Conservation (phyloP, 768 basidiomycete species). For the Suillus clintonianus region DNA sequence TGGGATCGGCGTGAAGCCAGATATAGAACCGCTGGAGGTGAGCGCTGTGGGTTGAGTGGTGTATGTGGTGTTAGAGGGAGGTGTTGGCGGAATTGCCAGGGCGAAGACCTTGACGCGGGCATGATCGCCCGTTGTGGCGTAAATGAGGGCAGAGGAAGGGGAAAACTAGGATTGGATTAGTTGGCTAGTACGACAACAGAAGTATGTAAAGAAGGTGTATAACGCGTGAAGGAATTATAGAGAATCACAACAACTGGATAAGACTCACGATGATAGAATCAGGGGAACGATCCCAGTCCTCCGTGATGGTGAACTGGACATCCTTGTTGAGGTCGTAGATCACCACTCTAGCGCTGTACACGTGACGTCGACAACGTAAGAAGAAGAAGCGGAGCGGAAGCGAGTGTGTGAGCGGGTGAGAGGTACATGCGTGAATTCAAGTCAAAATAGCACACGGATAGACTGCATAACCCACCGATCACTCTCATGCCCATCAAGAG, state of each 20-base stretch:
- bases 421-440: neutral
- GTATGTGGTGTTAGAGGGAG: slow-evolving; percentile 51
- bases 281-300: slow-evolving; percentile 85
- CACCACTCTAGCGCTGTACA: slow-evolving; percentile 67
- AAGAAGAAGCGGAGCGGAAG: neutral
- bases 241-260: neutral
- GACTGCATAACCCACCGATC: slow-evolving; percentile 54
- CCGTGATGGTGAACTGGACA: slow-evolving; percentile 73
- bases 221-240: neutral
- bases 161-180: slow-evolving; percentile 58
- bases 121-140: slow-evolving; percentile 75
- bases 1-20: slow-evolving; percentile 62
- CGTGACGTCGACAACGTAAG: neutral
- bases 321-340: slow-evolving; percentile 72
- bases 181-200: neutral
- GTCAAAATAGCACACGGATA: neutral
- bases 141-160: slow-evolving; percentile 64
- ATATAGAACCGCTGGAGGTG: slow-evolving; percentile 57
- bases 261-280: slow-evolving; percentile 21
- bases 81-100: slow-evolving; percentile 67
- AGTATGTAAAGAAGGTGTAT: neutral
- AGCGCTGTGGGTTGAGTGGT: slow-evolving; percentile 56
- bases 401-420: neutral
- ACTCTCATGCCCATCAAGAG: slow-evolving; percentile 86
- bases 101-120: slow-evolving; percentile 77